Base-by-base conservation (phyloP, 257 asterid genomes). In the Apocynum venetum region DNA sequence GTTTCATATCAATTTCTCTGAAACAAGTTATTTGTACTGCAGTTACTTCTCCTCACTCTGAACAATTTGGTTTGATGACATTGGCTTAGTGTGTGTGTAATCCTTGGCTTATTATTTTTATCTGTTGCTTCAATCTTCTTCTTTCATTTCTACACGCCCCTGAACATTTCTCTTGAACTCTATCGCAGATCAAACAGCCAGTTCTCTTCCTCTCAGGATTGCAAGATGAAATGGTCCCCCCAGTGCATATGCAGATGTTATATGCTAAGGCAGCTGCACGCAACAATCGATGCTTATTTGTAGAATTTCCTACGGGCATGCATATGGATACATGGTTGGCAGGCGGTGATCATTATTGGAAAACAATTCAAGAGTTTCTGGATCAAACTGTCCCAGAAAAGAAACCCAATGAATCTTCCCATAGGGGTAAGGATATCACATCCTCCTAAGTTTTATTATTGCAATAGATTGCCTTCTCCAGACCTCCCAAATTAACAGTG, bases 181-280 rank as follows among this genome's bases (percentile, higher is more conserved):
- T 76, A 71, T 80, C 82, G 86, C 92, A 96, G 99, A 84, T 96
- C 76, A 87, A 86, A 76, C 97, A 89, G 79, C 97, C 99, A 59
- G 87, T 93, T 73, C 98, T 93, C 77, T 90, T 95, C 82, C 91
- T 95, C 76, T 93, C 99, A 78, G 99, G 99, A 83, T 82, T 88
- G 83, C 93, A 87, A 89, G 99, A 96, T 84, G 98, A 96, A 82
- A 89, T 89, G 97, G 97, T 96, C 76, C 99, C 99, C 47, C 96
- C 98, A 38, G 84, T 86, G 25, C 99, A 96, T 89, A 96, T 96
- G 99, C 89, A 89, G 85, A 84, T 90, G 96, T 68, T 90, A 76
- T 95, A 91, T 77, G 99, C 97, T 78, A 91, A 91, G 87, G 98
- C 98, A 72, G 99, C 99, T 82, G 89, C 97, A 43, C 93, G 74